Conservation (phyloP, 2,329 filamentous ascomycete genomes). For the Allantophomopsis cytisporea region DNA sequence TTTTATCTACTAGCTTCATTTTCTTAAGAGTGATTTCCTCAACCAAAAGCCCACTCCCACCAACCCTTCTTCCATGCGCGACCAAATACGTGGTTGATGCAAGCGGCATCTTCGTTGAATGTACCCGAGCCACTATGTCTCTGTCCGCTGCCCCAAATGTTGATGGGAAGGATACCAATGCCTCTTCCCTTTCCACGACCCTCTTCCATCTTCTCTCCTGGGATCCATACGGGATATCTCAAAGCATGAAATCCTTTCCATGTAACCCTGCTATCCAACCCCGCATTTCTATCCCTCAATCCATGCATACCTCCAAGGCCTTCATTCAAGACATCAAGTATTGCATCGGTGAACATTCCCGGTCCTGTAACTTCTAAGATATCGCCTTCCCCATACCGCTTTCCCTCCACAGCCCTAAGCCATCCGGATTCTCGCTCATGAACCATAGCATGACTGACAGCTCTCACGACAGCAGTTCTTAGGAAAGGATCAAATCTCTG, state of each 20-base stretch:
- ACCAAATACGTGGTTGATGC: slow-evolving; percentile 8
- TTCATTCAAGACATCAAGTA: slow-evolving; percentile 7
- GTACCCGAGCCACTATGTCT: slow-evolving; percentile 9
- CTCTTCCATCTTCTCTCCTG: slow-evolving; percentile 2
- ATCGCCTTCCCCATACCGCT: neutral
- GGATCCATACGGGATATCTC: slow-evolving; percentile 7
- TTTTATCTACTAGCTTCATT: neutral
- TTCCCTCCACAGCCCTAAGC: neutral
- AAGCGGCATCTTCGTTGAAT: slow-evolving; percentile 7
- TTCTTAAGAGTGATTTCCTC: neutral
- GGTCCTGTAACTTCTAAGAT: slow-evolving; percentile 8
- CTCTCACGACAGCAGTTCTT: slow-evolving; percentile 10
- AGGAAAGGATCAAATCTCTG: slow-evolving; percentile 11
- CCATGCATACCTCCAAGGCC: slow-evolving; percentile 5
- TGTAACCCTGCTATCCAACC: slow-evolving; percentile 9
- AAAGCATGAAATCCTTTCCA: slow-evolving; percentile 11
- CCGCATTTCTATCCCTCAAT: slow-evolving; percentile 10
- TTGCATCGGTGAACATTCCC: slow-evolving; percentile 10
- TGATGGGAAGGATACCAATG: slow-evolving; percentile 9
- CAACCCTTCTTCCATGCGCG: neutral
- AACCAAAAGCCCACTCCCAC: neutral
- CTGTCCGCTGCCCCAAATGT: slow-evolving; percentile 12
- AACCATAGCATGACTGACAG: slow-evolving; percentile 7
- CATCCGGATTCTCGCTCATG: neutral
- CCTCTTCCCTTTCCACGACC: slow-evolving; percentile 6